Evolutionary conservation across 2,329 filamentous ascomycete species (phyloP).

Genomic region (Phialocephala sp.): DNA sequence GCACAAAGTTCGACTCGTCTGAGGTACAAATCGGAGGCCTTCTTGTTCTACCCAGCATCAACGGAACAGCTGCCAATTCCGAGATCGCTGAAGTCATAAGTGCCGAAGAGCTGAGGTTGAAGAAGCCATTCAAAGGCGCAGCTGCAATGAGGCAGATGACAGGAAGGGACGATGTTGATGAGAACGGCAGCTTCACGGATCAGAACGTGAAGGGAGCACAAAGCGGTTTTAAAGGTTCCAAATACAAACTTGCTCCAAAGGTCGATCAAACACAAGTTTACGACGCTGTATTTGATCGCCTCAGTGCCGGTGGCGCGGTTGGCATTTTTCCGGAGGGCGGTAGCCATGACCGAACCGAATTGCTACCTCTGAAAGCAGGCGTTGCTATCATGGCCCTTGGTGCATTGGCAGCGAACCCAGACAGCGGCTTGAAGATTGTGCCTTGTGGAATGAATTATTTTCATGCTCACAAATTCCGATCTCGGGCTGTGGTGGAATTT

Average conservation of each 20-base stretch:
- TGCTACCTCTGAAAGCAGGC: constrained; percentile 92
- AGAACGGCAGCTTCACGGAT: constrained; percentile 67
- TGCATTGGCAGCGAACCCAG: constrained; percentile 79
- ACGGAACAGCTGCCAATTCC: constrained; percentile 73
- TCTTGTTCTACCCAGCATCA: constrained; percentile 83
- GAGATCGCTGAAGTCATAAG: constrained; percentile 84
- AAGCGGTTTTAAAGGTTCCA: constrained; percentile 73
- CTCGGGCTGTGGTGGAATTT: constrained; percentile 93
- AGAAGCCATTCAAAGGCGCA: constrained; percentile 83
- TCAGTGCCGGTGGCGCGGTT: constrained; percentile 84
- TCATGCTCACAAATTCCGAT: constrained; percentile 97
- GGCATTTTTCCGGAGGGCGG: constrained; percentile 98
- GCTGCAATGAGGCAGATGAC: constrained; percentile 82
- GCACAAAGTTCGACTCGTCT: constrained; percentile 70
- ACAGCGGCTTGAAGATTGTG: constrained; percentile 88
- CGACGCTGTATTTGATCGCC: constrained; percentile 85
- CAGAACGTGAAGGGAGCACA: constrained; percentile 55
- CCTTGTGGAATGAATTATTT: constrained; percentile 99
- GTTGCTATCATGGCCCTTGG: constrained; percentile 98
- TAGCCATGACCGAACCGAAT: constrained; percentile 90
- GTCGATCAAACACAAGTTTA: constrained; percentile 95
- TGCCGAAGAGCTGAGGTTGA: constrained; percentile 81
- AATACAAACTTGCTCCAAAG: constrained; percentile 88
- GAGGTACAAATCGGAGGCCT: constrained; percentile 80
- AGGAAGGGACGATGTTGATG: constrained; percentile 73